phyloP scores from a whole-genome alignment of 2,329 filamentous ascomycete genomes.

The Aspergillus fumigatiaffinis region DNA sequence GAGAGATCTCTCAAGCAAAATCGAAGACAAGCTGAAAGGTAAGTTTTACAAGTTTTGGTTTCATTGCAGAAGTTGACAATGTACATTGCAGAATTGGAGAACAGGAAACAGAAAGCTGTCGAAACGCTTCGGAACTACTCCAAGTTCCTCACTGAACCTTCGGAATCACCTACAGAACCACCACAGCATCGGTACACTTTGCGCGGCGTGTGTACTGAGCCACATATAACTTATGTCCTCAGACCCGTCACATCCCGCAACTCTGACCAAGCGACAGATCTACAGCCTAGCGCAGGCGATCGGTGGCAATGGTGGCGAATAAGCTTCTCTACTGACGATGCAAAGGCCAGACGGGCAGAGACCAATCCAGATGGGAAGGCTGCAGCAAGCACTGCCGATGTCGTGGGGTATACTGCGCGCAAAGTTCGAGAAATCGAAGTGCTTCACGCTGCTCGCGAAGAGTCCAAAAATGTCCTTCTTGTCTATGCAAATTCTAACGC shows the following conservation, averaged over 20 bases:
- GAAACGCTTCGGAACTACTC: slow-evolving; percentile 43
- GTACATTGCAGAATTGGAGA: slow-evolving; percentile 39
- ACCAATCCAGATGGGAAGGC: slow-evolving; percentile 13
- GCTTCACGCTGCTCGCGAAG: slow-evolving; percentile 50
- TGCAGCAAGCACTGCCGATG: slow-evolving; percentile 27
- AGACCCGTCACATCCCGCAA: slow-evolving; percentile 28
- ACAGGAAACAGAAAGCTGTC: slow-evolving; percentile 38
- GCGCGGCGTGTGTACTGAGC: slow-evolving; percentile 55
- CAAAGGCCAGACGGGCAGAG: slow-evolving; percentile 33
- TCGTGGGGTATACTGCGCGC: slow-evolving; percentile 37
- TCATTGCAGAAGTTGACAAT: background rate
- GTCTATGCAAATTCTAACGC: slow-evolving; percentile 56
- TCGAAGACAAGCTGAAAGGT: slow-evolving; percentile 42
- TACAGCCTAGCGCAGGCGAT: slow-evolving; percentile 18
- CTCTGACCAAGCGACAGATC: slow-evolving; percentile 18
- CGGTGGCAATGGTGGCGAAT: slow-evolving; percentile 55
- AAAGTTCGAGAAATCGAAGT: slow-evolving; percentile 52
- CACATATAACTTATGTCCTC: slow-evolving; percentile 56
- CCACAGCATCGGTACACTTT: slow-evolving; percentile 52
- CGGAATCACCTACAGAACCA: slow-evolving; percentile 37
- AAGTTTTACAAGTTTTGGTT: background rate
- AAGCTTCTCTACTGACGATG: slow-evolving; percentile 46
- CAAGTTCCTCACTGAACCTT: slow-evolving; percentile 44
- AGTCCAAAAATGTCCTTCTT: slow-evolving; percentile 51
- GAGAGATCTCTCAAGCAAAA: slow-evolving; percentile 31